These are phyloP conservation scores for Chenopodium quinoa DNA, from an alignment of 148 eudicot species.

Conservation along the genomic window DNA sequence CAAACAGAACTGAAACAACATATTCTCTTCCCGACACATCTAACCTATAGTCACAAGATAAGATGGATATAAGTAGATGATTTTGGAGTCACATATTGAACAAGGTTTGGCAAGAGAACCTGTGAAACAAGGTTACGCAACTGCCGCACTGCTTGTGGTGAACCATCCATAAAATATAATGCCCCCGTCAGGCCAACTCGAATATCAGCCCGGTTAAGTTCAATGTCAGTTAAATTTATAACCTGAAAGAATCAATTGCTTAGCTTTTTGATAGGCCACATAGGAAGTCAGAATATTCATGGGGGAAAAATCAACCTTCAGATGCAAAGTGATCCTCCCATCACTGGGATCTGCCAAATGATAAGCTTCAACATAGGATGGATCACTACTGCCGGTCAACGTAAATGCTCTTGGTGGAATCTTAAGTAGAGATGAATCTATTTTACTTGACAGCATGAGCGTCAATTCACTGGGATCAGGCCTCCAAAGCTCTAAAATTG, in stretches of 20 bases:
- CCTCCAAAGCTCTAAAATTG: conserved; percentile 94
- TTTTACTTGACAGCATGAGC: conserved; percentile 65
- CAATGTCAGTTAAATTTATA: conserved; percentile 83
- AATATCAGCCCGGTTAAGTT: conserved; percentile 82
- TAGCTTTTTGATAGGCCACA: conserved; percentile 15
- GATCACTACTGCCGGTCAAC: conserved; percentile 94
- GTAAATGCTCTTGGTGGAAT: conserved; percentile 79
- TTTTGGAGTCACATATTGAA: neutral
- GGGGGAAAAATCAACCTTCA: conserved; percentile 53
- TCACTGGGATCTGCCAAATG: conserved; percentile 94
- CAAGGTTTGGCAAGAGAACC: conserved; percentile 36
- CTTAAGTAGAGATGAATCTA: conserved; percentile 66
- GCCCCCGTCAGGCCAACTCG: conserved; percentile 85
- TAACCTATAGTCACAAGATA: too few species aligned
- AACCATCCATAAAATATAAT: conserved; percentile 92
- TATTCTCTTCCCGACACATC: too few species aligned
- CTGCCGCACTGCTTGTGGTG: conserved; percentile 95
- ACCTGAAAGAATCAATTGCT: conserved; percentile 52
- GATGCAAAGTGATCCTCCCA: conserved; percentile 88
- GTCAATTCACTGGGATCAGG: conserved; percentile 90
- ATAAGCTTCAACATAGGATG: conserved; percentile 96
- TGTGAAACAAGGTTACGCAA: conserved; percentile 88
- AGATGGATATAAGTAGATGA: too few species aligned
- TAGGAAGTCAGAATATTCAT: neutral
- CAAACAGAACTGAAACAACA: neutral